Conservation (phyloP, 768 basidiomycete genomes). For the Lactifluus rugatus region DNA sequence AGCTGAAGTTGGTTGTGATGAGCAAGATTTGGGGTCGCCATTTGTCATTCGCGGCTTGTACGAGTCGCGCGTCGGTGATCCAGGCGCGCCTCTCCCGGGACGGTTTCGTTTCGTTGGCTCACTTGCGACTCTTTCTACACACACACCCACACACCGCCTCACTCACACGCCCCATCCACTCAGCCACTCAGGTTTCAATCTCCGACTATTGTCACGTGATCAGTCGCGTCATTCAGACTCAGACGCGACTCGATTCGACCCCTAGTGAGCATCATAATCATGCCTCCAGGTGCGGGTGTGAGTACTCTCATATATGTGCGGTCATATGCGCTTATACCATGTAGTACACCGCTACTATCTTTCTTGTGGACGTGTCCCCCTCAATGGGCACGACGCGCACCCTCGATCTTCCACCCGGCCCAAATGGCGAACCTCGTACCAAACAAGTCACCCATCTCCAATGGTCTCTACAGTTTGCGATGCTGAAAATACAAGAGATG, state of each 20-base stretch:
- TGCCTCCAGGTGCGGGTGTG: conserved; percentile 78
- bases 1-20: conserved; percentile 21
- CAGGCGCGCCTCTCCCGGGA: conserved; percentile 21
- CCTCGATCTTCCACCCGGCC: conserved; percentile 45
- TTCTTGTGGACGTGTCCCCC: conserved; percentile 78
- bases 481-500: conserved; percentile 88
- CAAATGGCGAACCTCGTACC: conserved; percentile 40
- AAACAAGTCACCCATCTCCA: conserved; percentile 69
- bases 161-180: background rate
- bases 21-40: conserved; percentile 24
- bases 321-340: conserved; percentile 11
- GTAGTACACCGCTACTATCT: conserved; percentile 82
- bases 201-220: conserved; percentile 2
- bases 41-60: conserved; percentile 15
- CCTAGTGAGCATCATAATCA: too few relatives aligned
- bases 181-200: conserved; percentile 8
- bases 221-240: background rate
- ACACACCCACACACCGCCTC: background rate
- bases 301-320: conserved; percentile 23
- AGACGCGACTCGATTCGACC: background rate
- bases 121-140: too few relatives aligned
- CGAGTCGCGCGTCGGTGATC: conserved; percentile 25
- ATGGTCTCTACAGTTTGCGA: conserved; percentile 77
- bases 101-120: conserved; percentile 13
- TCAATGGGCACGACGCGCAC: conserved; percentile 66